These are phyloP conservation scores for Huiozyma naganishii DNA, from an alignment of 805 yeast genomes.

Conservation along the genomic window DNA sequence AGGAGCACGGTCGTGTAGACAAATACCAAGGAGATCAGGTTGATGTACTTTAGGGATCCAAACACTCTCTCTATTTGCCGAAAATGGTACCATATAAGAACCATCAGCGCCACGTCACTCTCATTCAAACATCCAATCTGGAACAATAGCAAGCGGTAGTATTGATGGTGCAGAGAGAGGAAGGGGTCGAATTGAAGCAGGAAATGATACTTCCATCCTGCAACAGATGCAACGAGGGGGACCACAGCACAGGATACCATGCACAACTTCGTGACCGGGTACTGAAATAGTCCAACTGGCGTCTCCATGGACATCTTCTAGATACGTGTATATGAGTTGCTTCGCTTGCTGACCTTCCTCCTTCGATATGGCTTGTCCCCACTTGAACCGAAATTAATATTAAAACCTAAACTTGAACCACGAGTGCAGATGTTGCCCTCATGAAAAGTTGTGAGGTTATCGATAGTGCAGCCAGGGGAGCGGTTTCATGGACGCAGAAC, in stretches of 20 bases:
- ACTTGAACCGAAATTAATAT: no score
- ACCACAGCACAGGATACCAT: slow-evolving; percentile 18
- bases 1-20: slow-evolving; percentile 38
- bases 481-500: not conserved
- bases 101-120: slow-evolving; percentile 40
- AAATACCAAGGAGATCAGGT: slow-evolving; percentile 34
- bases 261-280: slow-evolving; percentile 22
- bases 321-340: no score
- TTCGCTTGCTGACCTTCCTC: no score
- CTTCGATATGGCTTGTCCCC: no score
- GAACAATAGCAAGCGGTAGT: slow-evolving; percentile 41
- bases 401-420: no score
- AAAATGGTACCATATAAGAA: slow-evolving; percentile 39
- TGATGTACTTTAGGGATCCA: slow-evolving; percentile 45
- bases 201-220: slow-evolving; percentile 21
- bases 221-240: slow-evolving; percentile 21
- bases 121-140: slow-evolving; percentile 50
- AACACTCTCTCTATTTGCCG: slow-evolving; percentile 47
- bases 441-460: not conserved
- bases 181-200: slow-evolving; percentile 34
- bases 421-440: not conserved
- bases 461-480: no score
- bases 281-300: slow-evolving; percentile 11
- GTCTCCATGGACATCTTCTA: slow-evolving; percentile 10
- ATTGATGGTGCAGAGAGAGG: slow-evolving; percentile 43